Percentiles rank a stretch among this genome's conserved stretches.
These are phyloP conservation scores for Cinnamomum chago DNA, from an alignment of 164 flowering plant species.

Conservation along the genomic window DNA sequence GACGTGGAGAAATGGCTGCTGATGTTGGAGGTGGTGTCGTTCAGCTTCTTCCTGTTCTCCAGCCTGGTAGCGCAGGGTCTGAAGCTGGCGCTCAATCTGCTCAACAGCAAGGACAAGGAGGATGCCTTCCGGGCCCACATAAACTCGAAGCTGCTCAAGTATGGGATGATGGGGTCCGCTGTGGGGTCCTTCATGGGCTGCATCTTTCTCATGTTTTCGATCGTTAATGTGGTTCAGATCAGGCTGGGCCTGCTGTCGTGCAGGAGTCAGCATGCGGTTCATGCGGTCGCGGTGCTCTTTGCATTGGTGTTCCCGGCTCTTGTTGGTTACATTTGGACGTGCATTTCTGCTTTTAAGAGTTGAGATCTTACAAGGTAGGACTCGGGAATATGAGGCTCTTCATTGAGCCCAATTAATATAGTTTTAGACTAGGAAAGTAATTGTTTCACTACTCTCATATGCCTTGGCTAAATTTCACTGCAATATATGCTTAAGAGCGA, in stretches of 20 bases:
- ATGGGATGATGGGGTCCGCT: slow-evolving; percentile 28
- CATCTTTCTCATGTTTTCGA: slow-evolving; percentile 24
- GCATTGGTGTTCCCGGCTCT: slow-evolving; percentile 13
- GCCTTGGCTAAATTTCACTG: too few relatives aligned
- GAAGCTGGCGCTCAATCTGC: slow-evolving; percentile 26
- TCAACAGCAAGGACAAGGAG: slow-evolving; percentile 22
- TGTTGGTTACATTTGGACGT: slow-evolving; percentile 6
- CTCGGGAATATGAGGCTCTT: too few relatives aligned
- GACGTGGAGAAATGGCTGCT: slow-evolving; percentile 37
- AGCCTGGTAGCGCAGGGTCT: slow-evolving; percentile 32
- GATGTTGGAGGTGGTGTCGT: slow-evolving; percentile 29
- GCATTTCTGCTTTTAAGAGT: too few relatives aligned
- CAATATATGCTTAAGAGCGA: too few relatives aligned
- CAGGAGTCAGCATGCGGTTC: slow-evolving; percentile 9
- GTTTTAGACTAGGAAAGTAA: too few relatives aligned
- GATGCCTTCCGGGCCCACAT: slow-evolving; percentile 22
- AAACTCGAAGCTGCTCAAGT: slow-evolving; percentile 14
- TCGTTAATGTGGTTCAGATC: slow-evolving; percentile 26
- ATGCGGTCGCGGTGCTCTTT: slow-evolving; percentile 8
- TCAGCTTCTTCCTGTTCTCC: slow-evolving; percentile 37
- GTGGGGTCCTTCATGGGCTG: slow-evolving; percentile 30
- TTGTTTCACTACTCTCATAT: too few relatives aligned
- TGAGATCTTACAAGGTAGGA: too few relatives aligned
- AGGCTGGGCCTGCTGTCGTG: slow-evolving; percentile 20
- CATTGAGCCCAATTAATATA: too few relatives aligned